Conservation (phyloP, 23 red algal species). For the Rhodosorus marinus region DNA sequence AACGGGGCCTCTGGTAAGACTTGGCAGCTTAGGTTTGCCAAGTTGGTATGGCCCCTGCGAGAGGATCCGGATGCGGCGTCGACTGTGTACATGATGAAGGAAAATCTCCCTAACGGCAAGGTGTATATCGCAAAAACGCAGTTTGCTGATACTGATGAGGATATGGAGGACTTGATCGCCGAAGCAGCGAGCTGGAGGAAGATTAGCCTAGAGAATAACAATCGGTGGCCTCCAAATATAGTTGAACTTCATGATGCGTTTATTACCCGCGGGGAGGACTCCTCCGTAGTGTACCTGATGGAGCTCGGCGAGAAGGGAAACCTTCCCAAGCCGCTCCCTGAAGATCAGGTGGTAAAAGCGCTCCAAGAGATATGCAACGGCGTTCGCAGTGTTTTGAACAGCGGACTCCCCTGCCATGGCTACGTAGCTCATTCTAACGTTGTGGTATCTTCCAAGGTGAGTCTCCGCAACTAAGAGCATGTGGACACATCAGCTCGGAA, state of each 20-base stretch:
- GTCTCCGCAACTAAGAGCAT: too few relatives aligned
- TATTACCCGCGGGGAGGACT: constrained; percentile 10
- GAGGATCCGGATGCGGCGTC: not conserved
- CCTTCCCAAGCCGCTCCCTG: not conserved
- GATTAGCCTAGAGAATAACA: constrained; percentile 18
- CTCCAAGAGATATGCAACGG: not conserved
- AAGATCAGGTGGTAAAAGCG: not conserved
- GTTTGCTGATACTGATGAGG: not conserved
- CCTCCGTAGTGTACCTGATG: not conserved
- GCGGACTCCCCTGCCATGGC: not conserved
- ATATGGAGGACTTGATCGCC: constrained; percentile 39
- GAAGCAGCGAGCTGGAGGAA: constrained; percentile 57
- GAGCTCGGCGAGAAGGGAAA: not conserved
- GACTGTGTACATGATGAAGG: not conserved
- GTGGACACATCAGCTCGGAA: too few relatives aligned
- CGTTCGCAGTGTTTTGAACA: not conserved
- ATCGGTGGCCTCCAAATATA: constrained; percentile 1
- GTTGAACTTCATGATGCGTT: constrained; percentile 57
- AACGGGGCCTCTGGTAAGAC: not conserved
- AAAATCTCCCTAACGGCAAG: not conserved
- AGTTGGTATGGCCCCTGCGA: not conserved
- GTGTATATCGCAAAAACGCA: not conserved
- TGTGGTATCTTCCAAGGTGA: too few relatives aligned
- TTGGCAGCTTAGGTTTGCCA: not conserved
- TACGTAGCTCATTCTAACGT: constrained; percentile 3